Evolutionary conservation across 768 basidiomycete genomes (phyloP).

Genomic region (Rhizopogon sp.): DNA sequence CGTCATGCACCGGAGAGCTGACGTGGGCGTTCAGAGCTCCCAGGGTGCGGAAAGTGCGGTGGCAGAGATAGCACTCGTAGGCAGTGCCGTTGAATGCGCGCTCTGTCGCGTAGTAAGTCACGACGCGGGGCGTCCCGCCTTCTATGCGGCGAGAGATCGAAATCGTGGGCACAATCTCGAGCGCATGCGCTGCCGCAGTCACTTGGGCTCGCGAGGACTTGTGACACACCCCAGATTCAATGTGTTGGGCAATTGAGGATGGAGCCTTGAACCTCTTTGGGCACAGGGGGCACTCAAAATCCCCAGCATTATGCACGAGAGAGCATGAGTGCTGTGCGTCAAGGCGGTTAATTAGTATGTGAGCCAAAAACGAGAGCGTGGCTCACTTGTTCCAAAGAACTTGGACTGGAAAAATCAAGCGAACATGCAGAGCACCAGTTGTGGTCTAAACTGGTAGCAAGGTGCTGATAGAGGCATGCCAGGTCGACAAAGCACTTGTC

Average conservation of each 20-base stretch:
- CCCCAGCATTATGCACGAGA: neutral
- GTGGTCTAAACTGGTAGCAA: slow-evolving; percentile 17
- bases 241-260: slow-evolving; percentile 33
- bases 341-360: neutral
- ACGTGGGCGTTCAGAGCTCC: slow-evolving; percentile 18
- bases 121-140: slow-evolving; percentile 8
- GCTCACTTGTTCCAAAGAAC: slow-evolving; percentile 25
- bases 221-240: slow-evolving; percentile 34
- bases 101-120: slow-evolving; percentile 28
- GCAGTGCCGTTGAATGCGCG: slow-evolving; percentile 33
- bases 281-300: neutral
- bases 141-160: slow-evolving; percentile 27
- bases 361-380: slow-evolving; percentile 9
- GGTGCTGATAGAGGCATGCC: slow-evolving; percentile 15
- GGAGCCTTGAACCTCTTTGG: slow-evolving; percentile 8
- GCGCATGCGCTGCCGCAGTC: slow-evolving; percentile 27
- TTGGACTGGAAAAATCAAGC: slow-evolving; percentile 19
- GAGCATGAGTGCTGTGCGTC: neutral
- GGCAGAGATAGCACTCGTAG: slow-evolving; percentile 41
- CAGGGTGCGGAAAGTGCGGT: slow-evolving; percentile 21
- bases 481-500: slow-evolving; percentile 15
- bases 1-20: slow-evolving; percentile 30
- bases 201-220: slow-evolving; percentile 32
- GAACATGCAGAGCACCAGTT: slow-evolving; percentile 32
- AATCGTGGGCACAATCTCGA: slow-evolving; percentile 30